phyloP scores from a whole-genome alignment of 179 eudicot species.

The Silene vulgaris region DNA sequence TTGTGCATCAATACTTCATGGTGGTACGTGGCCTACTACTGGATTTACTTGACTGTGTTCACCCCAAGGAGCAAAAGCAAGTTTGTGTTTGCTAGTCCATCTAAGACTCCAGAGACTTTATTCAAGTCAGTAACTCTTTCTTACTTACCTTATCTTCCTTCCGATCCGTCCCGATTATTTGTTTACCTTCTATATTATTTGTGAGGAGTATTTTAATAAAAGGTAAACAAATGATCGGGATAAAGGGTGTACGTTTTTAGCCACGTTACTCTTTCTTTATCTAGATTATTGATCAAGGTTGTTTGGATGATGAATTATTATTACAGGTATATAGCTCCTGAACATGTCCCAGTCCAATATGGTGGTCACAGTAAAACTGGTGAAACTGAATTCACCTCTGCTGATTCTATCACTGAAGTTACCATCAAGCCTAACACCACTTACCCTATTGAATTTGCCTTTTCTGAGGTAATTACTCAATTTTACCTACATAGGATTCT shows the following conservation, averaged over 20 bases:
- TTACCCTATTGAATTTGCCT: slow-evolving; percentile 55
- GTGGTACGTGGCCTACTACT: slow-evolving; percentile 63
- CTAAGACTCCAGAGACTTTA: slow-evolving; percentile 59
- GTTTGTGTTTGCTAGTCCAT: slow-evolving; percentile 59
- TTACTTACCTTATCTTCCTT: neutral
- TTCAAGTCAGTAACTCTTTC: slow-evolving; percentile 54
- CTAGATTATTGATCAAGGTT: slow-evolving; percentile 29
- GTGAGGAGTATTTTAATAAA: too few species aligned
- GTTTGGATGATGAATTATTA: slow-evolving; percentile 57
- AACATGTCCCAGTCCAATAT: slow-evolving; percentile 67
- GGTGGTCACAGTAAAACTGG: slow-evolving; percentile 81
- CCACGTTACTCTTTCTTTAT: neutral
- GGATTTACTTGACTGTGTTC: slow-evolving; percentile 48
- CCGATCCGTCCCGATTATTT: too few species aligned
- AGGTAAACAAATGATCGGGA: too few species aligned
- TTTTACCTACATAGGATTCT: too few species aligned
- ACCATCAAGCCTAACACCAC: slow-evolving; percentile 55
- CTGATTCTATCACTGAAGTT: slow-evolving; percentile 58
- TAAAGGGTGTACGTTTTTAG: neutral
- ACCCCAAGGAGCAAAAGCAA: slow-evolving; percentile 63
- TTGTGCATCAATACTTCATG: slow-evolving; percentile 69
- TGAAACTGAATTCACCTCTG: slow-evolving; percentile 49
- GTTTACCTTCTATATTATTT: too few species aligned
- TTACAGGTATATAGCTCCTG: slow-evolving; percentile 70
- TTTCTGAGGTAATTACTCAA: slow-evolving; percentile 48